Evolutionary conservation across 1,284 basidiomycete species (phyloP), one percentile per base, ranked within the genome.

Genomic region (Cryptococcus depauperatus): DNA sequence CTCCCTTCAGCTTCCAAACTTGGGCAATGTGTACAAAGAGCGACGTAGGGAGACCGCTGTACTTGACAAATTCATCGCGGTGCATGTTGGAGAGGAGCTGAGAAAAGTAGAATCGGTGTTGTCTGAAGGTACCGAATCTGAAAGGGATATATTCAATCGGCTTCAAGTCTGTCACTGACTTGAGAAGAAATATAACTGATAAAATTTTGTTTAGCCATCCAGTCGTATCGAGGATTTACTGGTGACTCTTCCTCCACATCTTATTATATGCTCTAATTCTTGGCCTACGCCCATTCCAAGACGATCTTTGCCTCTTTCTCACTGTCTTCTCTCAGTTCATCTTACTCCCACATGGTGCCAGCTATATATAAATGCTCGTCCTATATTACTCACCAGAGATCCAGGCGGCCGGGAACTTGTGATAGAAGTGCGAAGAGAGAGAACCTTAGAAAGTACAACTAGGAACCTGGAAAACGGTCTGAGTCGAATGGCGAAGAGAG

Each of bases 1-100:
- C 8, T 28, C 22, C 4, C 14, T 41, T 4, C 35, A 40, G 11
- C 23, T 13, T 2, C 13, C 5, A 10, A 4, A n/a, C 14, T 6
- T n/a, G 16, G 27, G 37, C 18, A 11, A 16, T 28, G 61, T 64
- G 23, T 68, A 70, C 51, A 35, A 50, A 25, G 43, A 50, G 26
- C 38, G 62, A 19, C 44, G 51, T 14, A 48, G 66, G 23, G 68
- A 69, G 43, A 57, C 64, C 34, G 56, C 62, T 3, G 54, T 67
- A 1, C 57, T 67, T 23, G 68, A 69, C 56, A 43, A 62, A 22
- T 69, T 63, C 47, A 62, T 69, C 26, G 68, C 66, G 7, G 44
- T 64, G 7, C 48, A 56, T 9, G 48, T 67, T 0, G 67, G 67
- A 3, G 55, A 61, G 32, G 60, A 64, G 25, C 43, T 66, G 19